Base-by-base conservation (phyloP, 2,329 filamentous ascomycete genomes). In the Fusarium sp. region DNA sequence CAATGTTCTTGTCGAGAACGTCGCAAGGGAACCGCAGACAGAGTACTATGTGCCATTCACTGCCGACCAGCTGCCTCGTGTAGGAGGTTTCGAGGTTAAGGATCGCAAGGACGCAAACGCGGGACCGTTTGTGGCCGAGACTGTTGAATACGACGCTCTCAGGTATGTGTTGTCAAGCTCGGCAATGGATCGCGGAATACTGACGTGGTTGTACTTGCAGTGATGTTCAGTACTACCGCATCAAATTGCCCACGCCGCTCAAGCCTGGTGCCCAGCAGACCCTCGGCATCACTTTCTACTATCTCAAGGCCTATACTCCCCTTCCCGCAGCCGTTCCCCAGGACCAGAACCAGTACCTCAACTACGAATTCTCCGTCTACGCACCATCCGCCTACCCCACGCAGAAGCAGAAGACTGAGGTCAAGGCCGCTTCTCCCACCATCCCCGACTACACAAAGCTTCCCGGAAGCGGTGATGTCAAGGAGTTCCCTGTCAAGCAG, bases 31-130 rank as follows among this genome's bases (percentile, higher is more conserved):
- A 66, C 84, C 93, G 15, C 93, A 98, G 74, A 86, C 87, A 74
- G 90, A 96, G 76, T 99, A 99, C 83, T 98, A 89, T 76, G 72
- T 99, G 49, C 91, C 93, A 4, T 96, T 99, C 73, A 89, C 91
- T 53, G 81, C 88, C 56, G 84, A 88, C 62, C 82, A 92, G 76
- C 85, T 97, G 70, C 84, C 86, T 63, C 88, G 85, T 65, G 80
- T 98, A 61, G 95, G 94, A 65, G 92, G 90, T 35, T 79, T 99
- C 55, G 93, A 98, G 79, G 95, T 93, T 49, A 92, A 90, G 80
- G 92, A 98, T 76, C 95, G 93, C 82, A 97, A 97, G 77, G 85
- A 93, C 64, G 77, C 84, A 32, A 83, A 82, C 49, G 82, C 86
- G 66, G 85, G 84, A 11, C 81, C 84, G 31, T 96, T 97, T 75